Base-by-base conservation (phyloP, 768 basidiomycete genomes). In the Trametes gibbosa region DNA sequence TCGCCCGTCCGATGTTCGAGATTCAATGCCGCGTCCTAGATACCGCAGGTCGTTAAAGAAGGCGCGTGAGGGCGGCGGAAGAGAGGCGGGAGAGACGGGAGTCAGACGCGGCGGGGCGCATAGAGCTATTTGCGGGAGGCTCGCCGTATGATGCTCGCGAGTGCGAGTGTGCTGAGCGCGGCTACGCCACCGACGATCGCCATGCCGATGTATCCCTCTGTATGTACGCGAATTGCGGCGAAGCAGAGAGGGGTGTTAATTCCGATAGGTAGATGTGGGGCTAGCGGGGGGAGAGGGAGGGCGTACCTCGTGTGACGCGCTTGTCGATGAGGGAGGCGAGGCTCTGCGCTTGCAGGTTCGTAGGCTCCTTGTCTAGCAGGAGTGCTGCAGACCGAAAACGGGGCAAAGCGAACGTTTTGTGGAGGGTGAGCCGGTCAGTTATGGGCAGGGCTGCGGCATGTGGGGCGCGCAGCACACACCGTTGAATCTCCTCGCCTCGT, bases 161-260 rank as follows among this genome's bases (percentile, higher is more conserved):
- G 58, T 58, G 89, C 71, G 48, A 93, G 72, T 29, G 89, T 85
- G 51, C 92, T 90, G 21, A 96, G 68, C 14, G 96, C 95, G 14
- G 91, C 94, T 41, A 83, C 88, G 54, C 95, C 93, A 50, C 95
- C 95, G 19, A 87, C 92, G 42, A 99, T 79, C 14, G 95, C 97
- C 89, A 99, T 94, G 47, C 97, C 97, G 50, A 98, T 92, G 72
- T 98, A 98, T n/a, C 95, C 95, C 74, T 99, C 96, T 95, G 72
- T 6, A 35, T 23, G 37, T 10, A 9, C 53, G 5, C n/a, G 16
- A 14, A 13, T 5, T 14, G 21, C 16, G n/a, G 19, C 42, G 23
- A 48, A 55, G 53, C 35, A 46, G 61, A 13, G 56, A 27, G 45
- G 17, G 25, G 37, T 32, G 14, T 48, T n/a, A n/a, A n/a, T n/a